These are phyloP conservation scores for Leishmania martiniquensis DNA, from an alignment of 208 protist species.

Conservation along the genomic window DNA sequence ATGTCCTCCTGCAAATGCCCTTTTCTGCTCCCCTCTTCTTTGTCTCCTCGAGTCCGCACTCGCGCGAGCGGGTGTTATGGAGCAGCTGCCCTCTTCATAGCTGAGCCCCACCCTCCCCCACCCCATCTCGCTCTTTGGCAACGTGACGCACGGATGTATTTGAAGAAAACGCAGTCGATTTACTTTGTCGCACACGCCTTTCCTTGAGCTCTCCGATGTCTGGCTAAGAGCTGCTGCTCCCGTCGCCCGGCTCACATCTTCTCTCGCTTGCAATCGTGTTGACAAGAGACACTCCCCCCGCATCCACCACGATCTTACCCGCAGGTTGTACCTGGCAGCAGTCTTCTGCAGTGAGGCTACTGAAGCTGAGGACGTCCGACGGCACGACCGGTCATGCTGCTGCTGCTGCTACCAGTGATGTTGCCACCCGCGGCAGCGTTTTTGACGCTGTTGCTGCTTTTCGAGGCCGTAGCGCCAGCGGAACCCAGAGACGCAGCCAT, in stretches of 20 bases:
- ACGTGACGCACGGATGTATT: neutral
- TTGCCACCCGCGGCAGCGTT: neutral
- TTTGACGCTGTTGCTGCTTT: neutral
- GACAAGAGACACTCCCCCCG: neutral
- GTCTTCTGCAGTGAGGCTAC: neutral
- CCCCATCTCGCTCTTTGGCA: too few relatives aligned
- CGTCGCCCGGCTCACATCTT: neutral
- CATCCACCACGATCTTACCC: neutral
- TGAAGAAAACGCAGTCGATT: neutral
- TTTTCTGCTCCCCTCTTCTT: too few relatives aligned
- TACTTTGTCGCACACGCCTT: neutral
- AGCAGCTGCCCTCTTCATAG: too few relatives aligned
- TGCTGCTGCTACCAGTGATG: neutral
- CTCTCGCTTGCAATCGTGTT: neutral
- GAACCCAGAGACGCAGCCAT: constrained; percentile 18
- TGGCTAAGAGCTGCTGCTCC: neutral
- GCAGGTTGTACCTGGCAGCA: neutral
- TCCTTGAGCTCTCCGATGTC: neutral
- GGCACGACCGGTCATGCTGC: neutral
- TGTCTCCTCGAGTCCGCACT: too few relatives aligned
- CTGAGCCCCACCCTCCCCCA: neutral
- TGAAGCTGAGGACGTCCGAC: constrained; percentile 26
- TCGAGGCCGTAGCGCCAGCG: constrained; percentile 2
- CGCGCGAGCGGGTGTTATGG: too few relatives aligned
- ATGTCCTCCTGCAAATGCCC: too few relatives aligned